Conservation (phyloP, 148 eudicot species). For the Rhododendron ovatum region DNA sequence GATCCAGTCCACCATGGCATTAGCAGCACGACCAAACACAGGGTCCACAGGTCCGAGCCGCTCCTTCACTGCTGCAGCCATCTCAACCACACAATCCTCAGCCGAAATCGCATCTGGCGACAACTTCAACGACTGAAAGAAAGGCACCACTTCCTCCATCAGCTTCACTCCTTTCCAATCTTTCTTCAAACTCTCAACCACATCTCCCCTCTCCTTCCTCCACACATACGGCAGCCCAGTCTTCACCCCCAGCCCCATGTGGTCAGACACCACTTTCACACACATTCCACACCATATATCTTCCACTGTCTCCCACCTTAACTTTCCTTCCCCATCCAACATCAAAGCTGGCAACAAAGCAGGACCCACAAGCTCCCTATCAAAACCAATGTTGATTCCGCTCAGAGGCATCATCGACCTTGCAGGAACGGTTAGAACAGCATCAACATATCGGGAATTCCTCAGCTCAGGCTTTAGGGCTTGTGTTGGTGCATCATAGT, state of each 20-base stretch:
- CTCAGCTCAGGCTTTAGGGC: constrained; percentile 71
- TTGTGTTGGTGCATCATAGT: constrained; percentile 94
- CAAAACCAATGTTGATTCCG: constrained; percentile 75
- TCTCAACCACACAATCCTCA: constrained; percentile 75
- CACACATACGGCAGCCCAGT: constrained; percentile 86
- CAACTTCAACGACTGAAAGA: constrained; percentile 60
- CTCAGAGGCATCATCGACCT: constrained; percentile 75
- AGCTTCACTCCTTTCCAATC: constrained; percentile 93
- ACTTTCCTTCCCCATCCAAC: constrained; percentile 72
- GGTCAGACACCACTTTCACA: constrained; percentile 73
- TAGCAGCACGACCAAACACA: constrained; percentile 67
- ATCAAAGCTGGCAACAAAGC: constrained; percentile 75
- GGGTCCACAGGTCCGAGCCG: constrained; percentile 43
- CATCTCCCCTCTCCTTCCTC: constrained; percentile 83
- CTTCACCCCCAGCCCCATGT: constrained; percentile 74
- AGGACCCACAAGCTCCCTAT: constrained; percentile 77
- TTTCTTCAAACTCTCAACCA: constrained; percentile 79
- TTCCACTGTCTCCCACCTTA: constrained; percentile 93
- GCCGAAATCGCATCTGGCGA: constrained; percentile 52
- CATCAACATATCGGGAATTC: constrained; percentile 77
- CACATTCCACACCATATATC: constrained; percentile 90
- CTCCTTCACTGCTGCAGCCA: constrained; percentile 64
- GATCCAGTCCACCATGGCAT: constrained; percentile 78
- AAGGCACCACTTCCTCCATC: constrained; percentile 86
- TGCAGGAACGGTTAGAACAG: constrained; percentile 74